phyloP scores from a whole-genome alignment of 768 basidiomycete genomes.

The Serendipita indica region DNA sequence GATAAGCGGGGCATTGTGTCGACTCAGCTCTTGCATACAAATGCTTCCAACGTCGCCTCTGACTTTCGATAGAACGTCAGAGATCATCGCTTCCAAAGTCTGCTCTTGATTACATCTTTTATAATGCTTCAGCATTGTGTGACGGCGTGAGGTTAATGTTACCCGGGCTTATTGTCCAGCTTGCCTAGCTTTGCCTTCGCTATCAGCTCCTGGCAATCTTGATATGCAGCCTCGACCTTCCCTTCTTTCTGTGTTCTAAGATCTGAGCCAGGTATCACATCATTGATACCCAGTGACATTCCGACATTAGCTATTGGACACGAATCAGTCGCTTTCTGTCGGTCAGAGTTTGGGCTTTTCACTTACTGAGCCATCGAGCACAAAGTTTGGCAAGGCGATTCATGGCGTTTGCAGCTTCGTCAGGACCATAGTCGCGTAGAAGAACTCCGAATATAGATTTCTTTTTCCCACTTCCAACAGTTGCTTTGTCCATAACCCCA shows the following conservation, averaged over 20 bases:
- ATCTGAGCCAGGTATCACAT: slow-evolving; percentile 86
- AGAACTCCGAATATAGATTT: slow-evolving; percentile 98
- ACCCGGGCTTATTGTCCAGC: slow-evolving; percentile 94
- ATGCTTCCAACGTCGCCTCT: slow-evolving; percentile 93
- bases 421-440: slow-evolving; percentile 87
- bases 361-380: slow-evolving; percentile 78
- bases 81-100: slow-evolving; percentile 93
- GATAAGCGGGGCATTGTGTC: slow-evolving; percentile 91
- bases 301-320: slow-evolving; percentile 70
- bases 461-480: slow-evolving; percentile 96
- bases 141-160: slow-evolving; percentile 95
- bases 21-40: slow-evolving; percentile 95
- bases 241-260: slow-evolving; percentile 69
- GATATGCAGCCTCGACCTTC: slow-evolving; percentile 79
- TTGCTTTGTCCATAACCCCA: slow-evolving; percentile 97
- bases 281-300: slow-evolving; percentile 96
- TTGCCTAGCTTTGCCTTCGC: slow-evolving; percentile 80
- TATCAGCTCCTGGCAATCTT: slow-evolving; percentile 74
- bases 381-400: slow-evolving; percentile 89
- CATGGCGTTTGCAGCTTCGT: slow-evolving; percentile 92
- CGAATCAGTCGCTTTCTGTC: no score
- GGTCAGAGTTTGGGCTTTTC: neutral
- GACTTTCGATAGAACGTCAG: slow-evolving; percentile 83
- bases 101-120: slow-evolving; percentile 85
- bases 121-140: slow-evolving; percentile 81